Base-by-base conservation (phyloP, 2,329 filamentous ascomycete species). In the Magnaporthiopsis poae region DNA sequence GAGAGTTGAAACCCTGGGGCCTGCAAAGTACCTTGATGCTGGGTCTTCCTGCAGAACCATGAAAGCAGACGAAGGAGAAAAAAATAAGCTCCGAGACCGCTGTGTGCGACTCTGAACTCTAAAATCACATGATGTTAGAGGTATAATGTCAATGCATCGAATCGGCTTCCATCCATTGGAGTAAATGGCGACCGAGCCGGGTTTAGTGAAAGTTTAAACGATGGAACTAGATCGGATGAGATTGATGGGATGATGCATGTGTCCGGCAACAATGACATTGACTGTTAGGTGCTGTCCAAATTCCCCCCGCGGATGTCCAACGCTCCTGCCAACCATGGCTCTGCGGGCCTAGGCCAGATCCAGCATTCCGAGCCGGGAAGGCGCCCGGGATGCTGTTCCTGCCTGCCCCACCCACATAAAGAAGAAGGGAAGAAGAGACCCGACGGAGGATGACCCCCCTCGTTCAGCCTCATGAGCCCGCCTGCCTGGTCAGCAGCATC, bases 281-380 rank as follows among this genome's bases (percentile, higher is more conserved):
- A 25, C 21, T 31, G 3, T 31, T 31, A 31, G 2, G 2, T 36
- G 39, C 15, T 18, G 39, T 21, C 27, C 60, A 61, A 31, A 33
- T 29, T 5, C 60, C 60, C 60, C 60, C 60, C 31, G 61, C 61
- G 61, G 61, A 63, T 11, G 61, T 63, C 31, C 61, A 35, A 13
- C 5, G 61, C 33, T n/a, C 18, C 13, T 56, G 46, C 18, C n/a
- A 21, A 56, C 18, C n/a, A 56, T 7, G 7, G n/a, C n/a, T 13
- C 15, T 15, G 15, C 31, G 4, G 39, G 39, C 39, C 39, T 56
- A 56, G 46, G 46, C 46, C 13, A 9, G 46, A 56, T 56, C 15
- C 18, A 52, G 39, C 39, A 21, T 52, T 52, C 39, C n/a, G 46
- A 25, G 46, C 21, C 46, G n/a, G 18, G 46, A 56, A 56, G 21